Evolutionary conservation across 1,284 basidiomycete species (phyloP).

Genomic region (Amylostereum chailletii): DNA sequence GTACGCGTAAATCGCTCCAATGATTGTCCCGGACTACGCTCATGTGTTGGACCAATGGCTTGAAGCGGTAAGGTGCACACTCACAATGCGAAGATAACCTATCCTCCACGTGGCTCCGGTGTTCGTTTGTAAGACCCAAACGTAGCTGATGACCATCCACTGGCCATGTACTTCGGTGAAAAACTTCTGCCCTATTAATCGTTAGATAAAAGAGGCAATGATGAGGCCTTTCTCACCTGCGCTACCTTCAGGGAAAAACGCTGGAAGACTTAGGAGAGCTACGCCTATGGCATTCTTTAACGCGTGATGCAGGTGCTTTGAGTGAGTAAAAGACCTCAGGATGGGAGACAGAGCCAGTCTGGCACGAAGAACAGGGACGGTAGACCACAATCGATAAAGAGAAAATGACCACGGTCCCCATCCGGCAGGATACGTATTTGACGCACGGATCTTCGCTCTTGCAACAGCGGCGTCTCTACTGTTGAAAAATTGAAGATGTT

Average conservation of each 20-base stretch:
- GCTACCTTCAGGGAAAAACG: constrained; percentile 30
- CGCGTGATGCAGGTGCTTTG: constrained; percentile 36
- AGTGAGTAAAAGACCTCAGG: constrained; percentile 26
- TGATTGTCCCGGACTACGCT: constrained; percentile 31
- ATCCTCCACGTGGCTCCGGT: constrained; percentile 42
- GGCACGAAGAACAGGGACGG: constrained; percentile 19
- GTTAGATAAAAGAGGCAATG: not conserved
- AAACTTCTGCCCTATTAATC: constrained; percentile 26
- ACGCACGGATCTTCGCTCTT: constrained; percentile 7
- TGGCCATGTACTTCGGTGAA: constrained; percentile 31
- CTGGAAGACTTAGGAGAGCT: constrained; percentile 32
- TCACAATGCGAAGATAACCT: constrained; percentile 37
- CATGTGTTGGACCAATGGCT: not conserved
- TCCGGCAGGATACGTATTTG: constrained; percentile 1
- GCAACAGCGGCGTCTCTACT: not conserved
- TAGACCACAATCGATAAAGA: constrained; percentile 24
- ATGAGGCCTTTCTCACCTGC: constrained; percentile 19
- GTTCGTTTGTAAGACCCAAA: constrained; percentile 45
- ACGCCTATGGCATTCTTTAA: constrained; percentile 39
- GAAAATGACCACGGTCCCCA: constrained; percentile 9
- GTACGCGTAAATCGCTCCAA: constrained; percentile 38
- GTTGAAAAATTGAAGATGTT: constrained; percentile 8
- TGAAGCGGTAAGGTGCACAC: constrained; percentile 3
- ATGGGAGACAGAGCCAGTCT: constrained; percentile 27
- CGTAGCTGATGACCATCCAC: constrained; percentile 43